Percentiles rank a stretch among this genome's conserved stretches.
Conservation (phyloP, 2,329 filamentous ascomycete species). For the Phyllosticta citribraziliensis region DNA sequence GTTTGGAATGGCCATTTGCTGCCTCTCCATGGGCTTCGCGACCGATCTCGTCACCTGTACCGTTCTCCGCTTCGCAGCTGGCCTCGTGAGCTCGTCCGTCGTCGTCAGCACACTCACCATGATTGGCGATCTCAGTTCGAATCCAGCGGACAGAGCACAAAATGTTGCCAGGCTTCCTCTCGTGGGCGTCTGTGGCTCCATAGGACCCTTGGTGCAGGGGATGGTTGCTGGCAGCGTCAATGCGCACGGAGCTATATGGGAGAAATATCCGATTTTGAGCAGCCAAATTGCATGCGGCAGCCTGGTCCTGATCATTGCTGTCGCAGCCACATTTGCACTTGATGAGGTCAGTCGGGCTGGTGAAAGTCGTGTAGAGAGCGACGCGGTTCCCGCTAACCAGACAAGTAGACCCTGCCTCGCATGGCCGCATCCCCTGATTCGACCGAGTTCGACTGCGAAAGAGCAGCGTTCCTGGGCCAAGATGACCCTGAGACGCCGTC, state of each 20-base stretch:
- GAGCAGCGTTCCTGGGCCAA: constrained; percentile 36
- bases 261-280: constrained; percentile 33
- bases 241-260: constrained; percentile 33
- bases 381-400: background rate
- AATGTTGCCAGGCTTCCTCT: constrained; percentile 36
- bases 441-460: constrained; percentile 32
- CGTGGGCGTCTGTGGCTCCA: constrained; percentile 35
- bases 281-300: constrained; percentile 35
- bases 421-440: background rate
- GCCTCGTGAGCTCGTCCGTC: constrained; percentile 35
- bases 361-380: background rate
- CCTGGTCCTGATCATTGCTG: constrained; percentile 31
- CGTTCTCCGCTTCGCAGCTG: constrained; percentile 34
- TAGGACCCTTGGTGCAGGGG: constrained; percentile 36
- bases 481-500: constrained; percentile 27
- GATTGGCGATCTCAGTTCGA: constrained; percentile 35
- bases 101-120: constrained; percentile 37
- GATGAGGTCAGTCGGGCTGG: constrained; percentile 26
- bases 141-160: constrained; percentile 27
- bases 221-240: constrained; percentile 33
- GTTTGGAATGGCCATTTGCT: constrained; percentile 35
- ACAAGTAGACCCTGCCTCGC: constrained; percentile 19
- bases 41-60: constrained; percentile 33
- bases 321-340: constrained; percentile 30
- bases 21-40: constrained; percentile 38